Base-by-base conservation (phyloP, 495 filamentous ascomycete genomes). In the Penicillium mononematosum region DNA sequence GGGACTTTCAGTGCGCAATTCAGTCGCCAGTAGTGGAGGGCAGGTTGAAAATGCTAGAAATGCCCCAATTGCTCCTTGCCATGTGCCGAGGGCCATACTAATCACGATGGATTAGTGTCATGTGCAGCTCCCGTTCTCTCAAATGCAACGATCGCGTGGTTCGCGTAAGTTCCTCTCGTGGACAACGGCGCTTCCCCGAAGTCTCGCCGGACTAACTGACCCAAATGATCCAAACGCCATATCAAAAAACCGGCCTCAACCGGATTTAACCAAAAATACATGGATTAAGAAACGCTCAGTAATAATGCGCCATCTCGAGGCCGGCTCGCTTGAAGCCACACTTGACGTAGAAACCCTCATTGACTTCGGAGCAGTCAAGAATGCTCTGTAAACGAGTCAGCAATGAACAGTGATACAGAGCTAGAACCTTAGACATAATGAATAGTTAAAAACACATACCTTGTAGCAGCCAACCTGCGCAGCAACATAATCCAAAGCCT, bases 331-430 rank as follows among this genome's bases (percentile, higher is more conserved):
- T 89, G 73, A 95, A 98, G 43, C 93, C 95, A 70, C 94, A 98
- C 82, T 98, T 98, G 62, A 96, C 84, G 71, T 98, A 98, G 79
- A 98, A 98, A 16, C 92, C 94, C 75, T 96, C 91, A 71, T 98
- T 98, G 62, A 88, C 75, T 68, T 90, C 87, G 9, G 83, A 87
- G 69, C 88, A 91, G 59, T 91, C 88, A 27, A 91, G 79, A 52
- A 91, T 90, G 25, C 78, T 83, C 85, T 85, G 50, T 29, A 60
- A 32, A 34, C 51, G 25, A 43, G 36, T 60, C 42, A 64, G 43
- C 46, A 53, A 45, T 12, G 20, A 43, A 12, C 16, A 34, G n/a
- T 36, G 41, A 49, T 11, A 32, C 36, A 29, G 50, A 8, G 17
- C 43, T n/a, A 25, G 38, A 20, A 44, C 52, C 22, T 47, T 51